A percentile compares a stretch with the other conserved stretches of the same genome.
Evolutionary conservation across 164 flowering plant genomes (phyloP).

Genomic region (Euptelea pleiosperma): DNA sequence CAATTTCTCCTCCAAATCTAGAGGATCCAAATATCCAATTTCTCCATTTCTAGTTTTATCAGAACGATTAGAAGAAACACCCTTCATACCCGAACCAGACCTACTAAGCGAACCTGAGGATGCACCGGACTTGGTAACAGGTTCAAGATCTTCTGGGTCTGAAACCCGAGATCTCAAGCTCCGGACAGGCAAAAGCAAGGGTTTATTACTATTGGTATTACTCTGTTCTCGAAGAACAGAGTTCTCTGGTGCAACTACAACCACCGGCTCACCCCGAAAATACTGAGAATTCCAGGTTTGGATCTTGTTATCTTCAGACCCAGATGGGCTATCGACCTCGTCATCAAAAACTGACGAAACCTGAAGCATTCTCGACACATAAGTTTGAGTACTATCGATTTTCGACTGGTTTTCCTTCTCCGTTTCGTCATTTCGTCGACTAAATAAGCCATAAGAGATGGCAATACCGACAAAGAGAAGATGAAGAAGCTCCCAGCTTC

Average conservation of each 20-base stretch:
- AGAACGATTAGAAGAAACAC: conserved; percentile 16
- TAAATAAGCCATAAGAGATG: conserved; percentile 83
- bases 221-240: conserved; percentile 35
- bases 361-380: conserved; percentile 67
- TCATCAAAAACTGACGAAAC: conserved; percentile 81
- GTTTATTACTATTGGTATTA: conserved; percentile 31
- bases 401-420: conserved; percentile 40
- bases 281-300: conserved; percentile 77
- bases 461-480: conserved; percentile 86
- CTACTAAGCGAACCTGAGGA: conserved; percentile 22
- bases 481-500: conserved; percentile 91
- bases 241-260: conserved; percentile 48
- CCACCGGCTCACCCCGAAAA: conserved; percentile 47
- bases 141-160: conserved; percentile 22
- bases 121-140: conserved; percentile 18
- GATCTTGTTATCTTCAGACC: conserved; percentile 44
- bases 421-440: conserved; percentile 50
- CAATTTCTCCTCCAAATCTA: conserved; percentile 35
- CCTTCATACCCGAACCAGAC: conserved; percentile 27
- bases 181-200: conserved; percentile 74
- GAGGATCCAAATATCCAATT: conserved; percentile 22
- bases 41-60: conserved; percentile 22
- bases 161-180: conserved; percentile 66
- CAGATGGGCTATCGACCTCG: conserved; percentile 43
- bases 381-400: conserved; percentile 50